These are phyloP conservation scores for Spathaspora sp. DNA, from an alignment of 805 yeast genomes.

Conservation along the genomic window DNA sequence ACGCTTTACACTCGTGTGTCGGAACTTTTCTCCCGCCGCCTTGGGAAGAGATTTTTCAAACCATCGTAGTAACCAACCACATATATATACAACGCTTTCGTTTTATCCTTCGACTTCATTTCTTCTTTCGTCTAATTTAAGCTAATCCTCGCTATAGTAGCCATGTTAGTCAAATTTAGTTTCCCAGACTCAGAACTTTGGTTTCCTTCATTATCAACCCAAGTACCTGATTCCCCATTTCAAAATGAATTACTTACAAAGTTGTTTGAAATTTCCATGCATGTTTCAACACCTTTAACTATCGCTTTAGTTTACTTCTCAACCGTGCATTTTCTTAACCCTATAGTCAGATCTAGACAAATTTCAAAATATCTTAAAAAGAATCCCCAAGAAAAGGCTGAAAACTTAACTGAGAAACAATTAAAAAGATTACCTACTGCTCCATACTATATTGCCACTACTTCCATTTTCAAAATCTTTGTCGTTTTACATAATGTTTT, in stretches of 20 bases:
- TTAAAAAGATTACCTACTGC: conserved; percentile 45
- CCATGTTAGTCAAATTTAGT: conserved; percentile 26
- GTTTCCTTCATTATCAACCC: conserved; percentile 25
- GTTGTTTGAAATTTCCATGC: conserved; percentile 42
- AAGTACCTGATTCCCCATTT: conserved; percentile 35
- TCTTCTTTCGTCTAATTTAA: background rate
- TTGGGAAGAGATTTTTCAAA: background rate
- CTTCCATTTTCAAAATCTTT: conserved; percentile 45
- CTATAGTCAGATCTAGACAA: conserved; percentile 45
- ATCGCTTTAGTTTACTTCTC: conserved; percentile 58
- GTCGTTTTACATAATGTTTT: conserved; percentile 60
- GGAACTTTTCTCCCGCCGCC: background rate
- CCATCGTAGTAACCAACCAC: background rate
- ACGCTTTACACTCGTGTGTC: background rate
- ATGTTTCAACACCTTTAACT: conserved; percentile 50
- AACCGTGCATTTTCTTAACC: conserved; percentile 53
- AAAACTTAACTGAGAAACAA: conserved; percentile 12
- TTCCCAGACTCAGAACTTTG: conserved; percentile 28
- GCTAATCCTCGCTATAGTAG: background rate
- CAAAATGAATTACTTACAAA: conserved; percentile 22
- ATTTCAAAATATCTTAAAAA: conserved; percentile 20
- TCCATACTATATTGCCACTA: conserved; percentile 48
- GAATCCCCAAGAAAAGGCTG: conserved; percentile 11
- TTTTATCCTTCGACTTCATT: background rate
- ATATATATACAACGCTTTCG: background rate